These are phyloP conservation scores for Ophiostoma piceae DNA, from an alignment of 2,329 filamentous ascomycete species.

Conservation along the genomic window DNA sequence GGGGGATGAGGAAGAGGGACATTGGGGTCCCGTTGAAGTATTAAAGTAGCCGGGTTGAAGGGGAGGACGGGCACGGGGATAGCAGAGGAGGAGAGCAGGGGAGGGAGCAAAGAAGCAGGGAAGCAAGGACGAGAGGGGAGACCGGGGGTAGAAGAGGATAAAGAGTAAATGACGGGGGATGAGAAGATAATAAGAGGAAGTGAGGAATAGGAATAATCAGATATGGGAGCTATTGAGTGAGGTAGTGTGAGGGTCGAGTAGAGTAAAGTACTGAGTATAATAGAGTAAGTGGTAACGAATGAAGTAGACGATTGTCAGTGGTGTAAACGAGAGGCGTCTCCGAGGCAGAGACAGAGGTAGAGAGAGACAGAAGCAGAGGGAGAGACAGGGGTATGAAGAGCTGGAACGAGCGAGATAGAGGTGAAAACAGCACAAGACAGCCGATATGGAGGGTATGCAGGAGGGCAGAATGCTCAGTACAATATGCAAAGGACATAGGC, in stretches of 20 bases:
- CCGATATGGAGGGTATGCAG: not conserved
- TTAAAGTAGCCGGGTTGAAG: conserved; percentile 8
- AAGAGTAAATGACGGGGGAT: not conserved
- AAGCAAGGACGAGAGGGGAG: conserved; percentile 1
- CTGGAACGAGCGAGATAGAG: not conserved
- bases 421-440: not conserved
- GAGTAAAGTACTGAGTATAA: no score
- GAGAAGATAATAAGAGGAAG: conserved; percentile 1
- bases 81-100: not conserved
- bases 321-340: not conserved
- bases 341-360: not conserved
- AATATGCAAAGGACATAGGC: not conserved
- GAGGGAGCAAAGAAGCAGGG: no score
- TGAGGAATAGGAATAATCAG: no score
- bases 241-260: no score
- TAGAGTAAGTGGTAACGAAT: not conserved
- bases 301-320: not conserved
- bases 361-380: not conserved
- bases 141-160: not conserved
- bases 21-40: conserved; percentile 34
- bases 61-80: not conserved
- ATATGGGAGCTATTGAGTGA: not conserved
- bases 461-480: not conserved
- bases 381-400: not conserved
- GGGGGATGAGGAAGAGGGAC: conserved; percentile 30